These are phyloP conservation scores for Biscogniauxia marginata DNA, from an alignment of 2,329 filamentous ascomycete genomes.

Conservation along the genomic window DNA sequence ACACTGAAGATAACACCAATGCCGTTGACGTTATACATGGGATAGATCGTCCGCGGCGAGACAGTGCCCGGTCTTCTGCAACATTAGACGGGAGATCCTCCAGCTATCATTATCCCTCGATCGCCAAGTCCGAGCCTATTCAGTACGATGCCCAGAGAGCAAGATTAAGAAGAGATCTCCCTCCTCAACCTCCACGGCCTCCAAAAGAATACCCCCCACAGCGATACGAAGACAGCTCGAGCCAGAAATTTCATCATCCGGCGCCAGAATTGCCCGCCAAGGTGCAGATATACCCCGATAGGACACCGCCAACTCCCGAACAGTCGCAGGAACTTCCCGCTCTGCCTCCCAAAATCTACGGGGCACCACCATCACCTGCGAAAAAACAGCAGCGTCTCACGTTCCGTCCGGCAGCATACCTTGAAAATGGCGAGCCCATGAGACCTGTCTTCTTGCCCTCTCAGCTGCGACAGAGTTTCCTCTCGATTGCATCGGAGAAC, in stretches of 20 bases:
- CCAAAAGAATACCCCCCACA: slow-evolving; percentile 33
- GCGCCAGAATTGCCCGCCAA: slow-evolving; percentile 34
- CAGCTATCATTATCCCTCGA: slow-evolving; percentile 56
- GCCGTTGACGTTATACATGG: slow-evolving; percentile 25
- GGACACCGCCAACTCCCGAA: slow-evolving; percentile 22
- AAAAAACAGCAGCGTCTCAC: slow-evolving; percentile 62
- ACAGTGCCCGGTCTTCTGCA: neutral
- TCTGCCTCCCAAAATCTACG: slow-evolving; percentile 33
- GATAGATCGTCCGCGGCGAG: slow-evolving; percentile 14
- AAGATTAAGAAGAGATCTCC: slow-evolving; percentile 14
- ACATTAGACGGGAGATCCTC: slow-evolving; percentile 8
- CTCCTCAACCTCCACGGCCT: slow-evolving; percentile 37
- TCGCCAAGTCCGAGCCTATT: slow-evolving; percentile 50
- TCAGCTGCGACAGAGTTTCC: slow-evolving; percentile 70
- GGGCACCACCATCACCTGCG: slow-evolving; percentile 19
- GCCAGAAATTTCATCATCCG: slow-evolving; percentile 8
- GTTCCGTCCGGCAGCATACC: slow-evolving; percentile 80
- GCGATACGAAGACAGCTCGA: slow-evolving; percentile 4
- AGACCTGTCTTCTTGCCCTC: slow-evolving; percentile 85
- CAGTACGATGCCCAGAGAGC: slow-evolving; percentile 38
- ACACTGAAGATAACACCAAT: slow-evolving; percentile 24
- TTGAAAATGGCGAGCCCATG: slow-evolving; percentile 85
- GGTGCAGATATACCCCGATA: slow-evolving; percentile 27
- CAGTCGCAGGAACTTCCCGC: slow-evolving; percentile 21
- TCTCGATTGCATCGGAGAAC: slow-evolving; percentile 72